phyloP scores from a whole-genome alignment of 2,329 filamentous ascomycete species.

The Ophiosphaerella korrae region DNA sequence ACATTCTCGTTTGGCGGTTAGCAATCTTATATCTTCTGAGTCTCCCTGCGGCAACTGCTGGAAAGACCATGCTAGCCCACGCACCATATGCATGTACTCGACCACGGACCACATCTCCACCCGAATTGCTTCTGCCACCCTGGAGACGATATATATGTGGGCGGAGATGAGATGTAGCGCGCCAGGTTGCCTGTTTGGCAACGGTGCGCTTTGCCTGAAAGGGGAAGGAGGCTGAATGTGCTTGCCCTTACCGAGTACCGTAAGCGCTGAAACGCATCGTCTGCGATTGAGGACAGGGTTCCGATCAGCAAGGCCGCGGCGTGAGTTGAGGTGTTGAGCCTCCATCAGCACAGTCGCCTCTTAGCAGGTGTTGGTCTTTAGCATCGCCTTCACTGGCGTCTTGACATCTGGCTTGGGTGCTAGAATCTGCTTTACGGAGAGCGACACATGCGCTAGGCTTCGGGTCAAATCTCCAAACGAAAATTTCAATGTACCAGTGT shows the following conservation, averaged over 20 bases:
- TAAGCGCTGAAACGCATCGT: constrained; percentile 37
- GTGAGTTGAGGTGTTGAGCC: constrained; percentile 32
- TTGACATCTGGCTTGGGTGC: constrained; percentile 10
- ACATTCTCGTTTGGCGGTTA: constrained; percentile 23
- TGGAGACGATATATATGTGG: constrained; percentile 11
- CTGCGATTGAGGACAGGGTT: constrained; percentile 21
- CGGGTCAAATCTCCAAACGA: neutral
- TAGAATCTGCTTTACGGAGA: constrained; percentile 19
- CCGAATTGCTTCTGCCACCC: constrained; percentile 26
- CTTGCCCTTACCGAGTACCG: constrained; percentile 23
- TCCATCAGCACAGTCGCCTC: constrained; percentile 30
- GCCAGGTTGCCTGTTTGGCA: constrained; percentile 21
- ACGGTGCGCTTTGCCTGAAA: constrained; percentile 31
- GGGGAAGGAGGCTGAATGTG: constrained; percentile 27
- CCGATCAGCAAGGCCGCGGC: constrained; percentile 40
- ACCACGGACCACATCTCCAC: constrained; percentile 26
- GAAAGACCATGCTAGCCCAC: constrained; percentile 33
- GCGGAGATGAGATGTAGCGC: constrained; percentile 33
- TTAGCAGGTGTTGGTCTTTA: constrained; percentile 19
- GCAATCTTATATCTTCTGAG: constrained; percentile 36
- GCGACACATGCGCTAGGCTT: neutral
- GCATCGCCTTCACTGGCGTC: constrained; percentile 24
- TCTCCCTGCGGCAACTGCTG: constrained; percentile 32
- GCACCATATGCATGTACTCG: constrained; percentile 37
- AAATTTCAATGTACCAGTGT: no score